Evolutionary conservation across 768 basidiomycete species (phyloP), one percentile per base, ranked within the genome.

Genomic region (Naganishia onofrii): DNA sequence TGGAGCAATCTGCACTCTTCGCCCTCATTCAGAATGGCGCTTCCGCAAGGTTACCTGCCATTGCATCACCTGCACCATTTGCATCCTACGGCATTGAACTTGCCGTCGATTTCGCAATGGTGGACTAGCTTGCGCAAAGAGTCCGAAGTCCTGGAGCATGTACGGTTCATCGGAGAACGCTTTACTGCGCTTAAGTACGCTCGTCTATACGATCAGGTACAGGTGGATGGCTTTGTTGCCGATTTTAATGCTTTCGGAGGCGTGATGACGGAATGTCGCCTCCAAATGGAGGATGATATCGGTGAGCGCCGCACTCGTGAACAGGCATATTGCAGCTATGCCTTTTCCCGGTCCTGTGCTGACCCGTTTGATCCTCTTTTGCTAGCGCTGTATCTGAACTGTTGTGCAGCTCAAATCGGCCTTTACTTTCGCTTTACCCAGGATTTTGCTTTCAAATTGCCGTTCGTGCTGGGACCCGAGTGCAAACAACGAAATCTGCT

Each of bases 361-460:
- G 42, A 63, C n/a, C 8, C n/a, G 10, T n/a, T 3, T 3, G 19
- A n/a, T 13, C n/a, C 6, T 26, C 48, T 21, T 21, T 23, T 51
- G n/a, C 12, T 15, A 26, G 60, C 42, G 26, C 36, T 63, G 10
- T 63, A 36, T 31, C 26, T 63, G 21, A 42, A 63, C 21, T 63
- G 60, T 19, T 63, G 38, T n/a, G 60, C 60, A 4, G 60, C 38
- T 5, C 60, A 63, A 21, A 44, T 63, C 26, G 60, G 60, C 15
- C 38, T 63, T 26, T 63, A 63, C 42, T 63, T 63, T 26, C 60
- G 60, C 38, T 63, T 63, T 26, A 28, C 60, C 38, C 38, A 63
- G 28, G 15, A 26, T 7, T 63, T 63, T 26, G 38, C 38, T 44
- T 63, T 44, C 60, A 29, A 29, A 23, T 26, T 63, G 21, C 38